A percentile compares a stretch with the other conserved stretches of the same genome.
Conservation (phyloP, 2,329 filamentous ascomycete genomes). For the Blastomyces parvus region DNA sequence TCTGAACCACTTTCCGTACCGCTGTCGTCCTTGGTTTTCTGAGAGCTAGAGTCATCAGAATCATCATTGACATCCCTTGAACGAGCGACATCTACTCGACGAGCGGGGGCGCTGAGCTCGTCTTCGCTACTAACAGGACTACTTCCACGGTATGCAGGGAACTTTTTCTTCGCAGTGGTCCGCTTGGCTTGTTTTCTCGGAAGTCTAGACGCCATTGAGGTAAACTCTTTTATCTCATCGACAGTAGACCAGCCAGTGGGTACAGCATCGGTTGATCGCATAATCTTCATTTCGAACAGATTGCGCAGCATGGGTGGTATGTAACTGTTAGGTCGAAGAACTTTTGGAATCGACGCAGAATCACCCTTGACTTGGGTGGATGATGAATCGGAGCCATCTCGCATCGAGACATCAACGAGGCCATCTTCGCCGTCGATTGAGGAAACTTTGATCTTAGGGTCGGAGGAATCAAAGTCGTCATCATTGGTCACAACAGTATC, state of each 20-base stretch:
- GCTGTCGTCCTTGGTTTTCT: constrained; percentile 19
- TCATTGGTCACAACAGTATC: constrained; percentile 59
- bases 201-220: constrained; percentile 44
- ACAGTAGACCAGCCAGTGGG: constrained; percentile 61
- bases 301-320: constrained; percentile 57
- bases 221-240: constrained; percentile 50
- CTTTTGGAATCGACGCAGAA: constrained; percentile 16
- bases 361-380: constrained; percentile 22
- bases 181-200: constrained; percentile 20
- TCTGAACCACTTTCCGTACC: constrained; percentile 28
- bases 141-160: constrained; percentile 14
- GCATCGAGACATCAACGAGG: constrained; percentile 83
- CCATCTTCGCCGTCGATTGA: constrained; percentile 85
- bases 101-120: constrained; percentile 21
- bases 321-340: constrained; percentile 47
- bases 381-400: constrained; percentile 43
- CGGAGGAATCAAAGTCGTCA: constrained; percentile 55
- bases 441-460: constrained; percentile 61
- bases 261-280: constrained; percentile 49
- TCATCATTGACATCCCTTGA: constrained; percentile 14
- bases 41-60: constrained; percentile 17
- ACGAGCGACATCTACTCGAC: constrained; percentile 12
- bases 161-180: constrained; percentile 14
- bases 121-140: constrained; percentile 26
- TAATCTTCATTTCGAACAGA: constrained; percentile 68